phyloP scores from a whole-genome alignment of 441 rosid species.

The Daphne laureola region DNA sequence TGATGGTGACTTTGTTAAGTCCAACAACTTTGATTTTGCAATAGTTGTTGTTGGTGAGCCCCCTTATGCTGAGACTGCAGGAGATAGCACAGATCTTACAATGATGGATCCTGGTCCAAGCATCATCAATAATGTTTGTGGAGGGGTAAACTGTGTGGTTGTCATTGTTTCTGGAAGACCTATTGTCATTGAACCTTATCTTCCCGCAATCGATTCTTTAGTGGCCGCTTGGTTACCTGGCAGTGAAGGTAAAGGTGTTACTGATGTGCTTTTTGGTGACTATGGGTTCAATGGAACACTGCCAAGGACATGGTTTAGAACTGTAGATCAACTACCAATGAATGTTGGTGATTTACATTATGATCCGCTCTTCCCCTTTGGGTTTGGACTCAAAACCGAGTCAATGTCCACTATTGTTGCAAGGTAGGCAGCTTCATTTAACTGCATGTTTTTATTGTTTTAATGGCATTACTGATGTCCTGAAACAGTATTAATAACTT shows the following conservation, averaged over 20 bases:
- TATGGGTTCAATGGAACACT: slow-evolving; percentile 57
- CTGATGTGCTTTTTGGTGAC: slow-evolving; percentile 59
- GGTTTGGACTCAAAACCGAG: slow-evolving; percentile 50
- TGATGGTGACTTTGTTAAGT: slow-evolving; percentile 44
- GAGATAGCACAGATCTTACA: slow-evolving; percentile 46
- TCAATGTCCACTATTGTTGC: slow-evolving; percentile 43
- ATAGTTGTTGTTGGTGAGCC: slow-evolving; percentile 59
- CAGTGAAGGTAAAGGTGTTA: slow-evolving; percentile 63
- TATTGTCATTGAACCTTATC: slow-evolving; percentile 46
- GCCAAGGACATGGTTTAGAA: slow-evolving; percentile 61
- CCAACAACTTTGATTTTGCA: slow-evolving; percentile 46
- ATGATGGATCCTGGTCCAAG: slow-evolving; percentile 52
- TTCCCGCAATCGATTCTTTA: slow-evolving; percentile 47
- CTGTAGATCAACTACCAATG: slow-evolving; percentile 65
- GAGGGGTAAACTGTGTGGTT: slow-evolving; percentile 48
- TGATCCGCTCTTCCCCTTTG: slow-evolving; percentile 53
- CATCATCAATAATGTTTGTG: slow-evolving; percentile 39
- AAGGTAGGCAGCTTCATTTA: slow-evolving; percentile 31
- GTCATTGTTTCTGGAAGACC: slow-evolving; percentile 58
- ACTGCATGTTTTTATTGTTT: not conserved
- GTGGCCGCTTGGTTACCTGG: slow-evolving; percentile 77
- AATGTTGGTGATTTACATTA: slow-evolving; percentile 51
- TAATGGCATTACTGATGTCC: not conserved
- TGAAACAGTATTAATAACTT: not conserved
- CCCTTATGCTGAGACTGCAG: slow-evolving; percentile 54